phyloP scores from a whole-genome alignment of 192 early-diverging fungal genomes.

The Podila minutissima region DNA sequence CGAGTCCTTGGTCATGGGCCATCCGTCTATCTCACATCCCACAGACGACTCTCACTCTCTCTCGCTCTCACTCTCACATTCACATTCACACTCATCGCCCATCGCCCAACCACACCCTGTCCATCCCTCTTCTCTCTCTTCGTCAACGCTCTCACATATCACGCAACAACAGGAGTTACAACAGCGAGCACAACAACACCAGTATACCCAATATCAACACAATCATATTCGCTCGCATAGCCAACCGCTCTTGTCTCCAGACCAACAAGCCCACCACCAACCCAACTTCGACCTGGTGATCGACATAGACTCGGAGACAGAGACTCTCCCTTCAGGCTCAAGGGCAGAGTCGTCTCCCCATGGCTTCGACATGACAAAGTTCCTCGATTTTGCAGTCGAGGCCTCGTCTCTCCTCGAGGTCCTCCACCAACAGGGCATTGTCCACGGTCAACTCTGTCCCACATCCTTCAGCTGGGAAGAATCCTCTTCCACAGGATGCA shows the following conservation, averaged over 20 bases:
- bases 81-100: too few species aligned
- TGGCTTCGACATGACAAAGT: constrained; percentile 26
- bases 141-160: not conserved
- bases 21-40: too few species aligned
- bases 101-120: too few species aligned
- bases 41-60: too few species aligned
- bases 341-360: not conserved
- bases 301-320: constrained; percentile 1
- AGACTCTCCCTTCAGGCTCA: not conserved
- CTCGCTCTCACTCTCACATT: too few species aligned
- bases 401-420: constrained; percentile 33
- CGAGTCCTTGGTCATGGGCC: too few species aligned
- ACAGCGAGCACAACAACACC: not conserved
- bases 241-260: constrained; percentile 9
- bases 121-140: not conserved
- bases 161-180: constrained; percentile 24
- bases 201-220: not conserved
- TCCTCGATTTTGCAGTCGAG: constrained; percentile 39
- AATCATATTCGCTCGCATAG: constrained; percentile 10
- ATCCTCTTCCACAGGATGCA: constrained; percentile 12
- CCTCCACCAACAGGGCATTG: constrained; percentile 34
- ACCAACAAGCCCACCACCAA: constrained; percentile 14
- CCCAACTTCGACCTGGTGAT: constrained; percentile 11
- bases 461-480: constrained; percentile 43
- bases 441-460: constrained; percentile 40